Percentiles rank a stretch among this genome's conserved stretches.
Conservation (phyloP, 768 basidiomycete species). For the Hypholoma fasciculare region DNA sequence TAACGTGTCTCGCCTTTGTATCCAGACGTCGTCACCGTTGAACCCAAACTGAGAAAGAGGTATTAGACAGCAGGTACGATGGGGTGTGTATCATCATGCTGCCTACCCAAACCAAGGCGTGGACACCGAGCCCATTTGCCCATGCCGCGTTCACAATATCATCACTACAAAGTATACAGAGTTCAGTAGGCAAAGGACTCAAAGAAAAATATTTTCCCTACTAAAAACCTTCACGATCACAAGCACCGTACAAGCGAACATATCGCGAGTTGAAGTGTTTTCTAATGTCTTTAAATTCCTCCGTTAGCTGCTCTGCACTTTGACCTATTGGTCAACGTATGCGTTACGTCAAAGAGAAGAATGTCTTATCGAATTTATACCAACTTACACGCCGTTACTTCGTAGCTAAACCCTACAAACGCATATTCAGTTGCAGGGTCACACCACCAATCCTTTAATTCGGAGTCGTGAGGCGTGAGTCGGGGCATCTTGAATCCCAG, state of each 20-base stretch:
- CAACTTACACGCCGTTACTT: conserved; percentile 52
- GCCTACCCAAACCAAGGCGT: conserved; percentile 60
- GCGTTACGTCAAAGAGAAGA: neutral
- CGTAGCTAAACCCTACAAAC: conserved; percentile 68
- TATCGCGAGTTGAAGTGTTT: conserved; percentile 53
- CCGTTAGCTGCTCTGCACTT: conserved; percentile 37
- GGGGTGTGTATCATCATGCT: neutral
- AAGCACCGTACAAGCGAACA: conserved; percentile 43
- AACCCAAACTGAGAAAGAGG: conserved; percentile 32
- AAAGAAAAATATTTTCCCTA: conserved; percentile 7
- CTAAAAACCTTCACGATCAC: conserved; percentile 38
- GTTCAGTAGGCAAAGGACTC: neutral
- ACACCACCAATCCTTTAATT: conserved; percentile 53
- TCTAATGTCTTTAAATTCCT: conserved; percentile 56
- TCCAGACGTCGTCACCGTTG: conserved; percentile 41
- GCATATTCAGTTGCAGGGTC: conserved; percentile 53
- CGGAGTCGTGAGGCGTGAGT: conserved; percentile 28
- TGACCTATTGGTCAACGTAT: conserved; percentile 38
- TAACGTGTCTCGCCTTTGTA: conserved; percentile 42
- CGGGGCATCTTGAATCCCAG: conserved; percentile 50
- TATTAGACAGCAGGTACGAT: neutral
- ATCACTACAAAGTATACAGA: conserved; percentile 26
- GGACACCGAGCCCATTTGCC: conserved; percentile 51
- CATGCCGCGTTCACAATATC: conserved; percentile 58
- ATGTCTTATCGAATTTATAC: neutral